phyloP scores from a whole-genome alignment of 2,329 filamentous ascomycete species.

The Epichloe typhina region DNA sequence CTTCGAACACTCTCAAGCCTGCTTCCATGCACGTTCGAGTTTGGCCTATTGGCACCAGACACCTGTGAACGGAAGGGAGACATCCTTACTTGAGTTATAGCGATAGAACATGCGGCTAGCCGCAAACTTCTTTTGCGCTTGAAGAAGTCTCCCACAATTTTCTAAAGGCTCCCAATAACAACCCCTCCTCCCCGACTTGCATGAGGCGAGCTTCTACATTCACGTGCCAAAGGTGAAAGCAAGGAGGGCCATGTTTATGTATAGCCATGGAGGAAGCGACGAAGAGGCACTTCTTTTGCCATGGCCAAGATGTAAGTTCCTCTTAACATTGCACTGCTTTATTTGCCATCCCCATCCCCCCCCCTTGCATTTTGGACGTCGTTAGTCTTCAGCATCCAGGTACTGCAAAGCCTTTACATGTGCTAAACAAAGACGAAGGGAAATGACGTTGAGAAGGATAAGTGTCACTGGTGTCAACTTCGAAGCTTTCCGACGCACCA shows the following conservation, averaged over 20 bases:
- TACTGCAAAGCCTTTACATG: background rate
- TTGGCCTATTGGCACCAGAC: too few species aligned
- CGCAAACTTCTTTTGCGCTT: too few species aligned
- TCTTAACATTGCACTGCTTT: background rate
- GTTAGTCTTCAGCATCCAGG: background rate
- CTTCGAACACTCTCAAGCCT: background rate
- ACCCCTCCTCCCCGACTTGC: too few species aligned
- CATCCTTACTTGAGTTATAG: too few species aligned
- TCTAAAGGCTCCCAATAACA: too few species aligned
- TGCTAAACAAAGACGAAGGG: slow-evolving; percentile 13
- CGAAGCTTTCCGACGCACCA: slow-evolving; percentile 37
- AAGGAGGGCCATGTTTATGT: background rate
- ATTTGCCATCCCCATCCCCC: too few species aligned
- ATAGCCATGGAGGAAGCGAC: slow-evolving; percentile 33
- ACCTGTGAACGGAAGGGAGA: too few species aligned
- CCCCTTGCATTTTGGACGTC: background rate
- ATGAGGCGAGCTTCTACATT: background rate
- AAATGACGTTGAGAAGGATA: slow-evolving; percentile 23
- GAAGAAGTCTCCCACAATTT: too few species aligned
- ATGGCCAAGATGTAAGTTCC: slow-evolving; percentile 24
- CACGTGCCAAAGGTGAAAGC: background rate
- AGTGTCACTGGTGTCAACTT: slow-evolving; percentile 52
- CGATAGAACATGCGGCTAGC: too few species aligned
- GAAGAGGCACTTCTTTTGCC: slow-evolving; percentile 36
- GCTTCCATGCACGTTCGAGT: too few species aligned